Conservation (phyloP, 2,329 filamentous ascomycete species). For the Aspergillus quadricinctus region DNA sequence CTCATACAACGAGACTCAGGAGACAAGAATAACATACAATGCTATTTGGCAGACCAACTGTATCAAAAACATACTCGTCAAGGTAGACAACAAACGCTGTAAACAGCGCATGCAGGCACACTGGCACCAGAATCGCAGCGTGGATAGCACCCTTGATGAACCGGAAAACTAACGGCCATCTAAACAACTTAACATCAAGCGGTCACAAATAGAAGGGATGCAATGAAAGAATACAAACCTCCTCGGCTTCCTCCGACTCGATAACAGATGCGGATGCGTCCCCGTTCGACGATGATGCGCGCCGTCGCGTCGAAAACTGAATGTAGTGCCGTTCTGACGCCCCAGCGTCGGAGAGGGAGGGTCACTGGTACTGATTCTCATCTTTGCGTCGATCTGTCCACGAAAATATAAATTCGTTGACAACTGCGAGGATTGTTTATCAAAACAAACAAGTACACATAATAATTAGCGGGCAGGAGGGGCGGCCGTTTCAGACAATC, state of each 20-base stretch:
- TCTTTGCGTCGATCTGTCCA: slow-evolving; percentile 1
- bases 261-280: slow-evolving; percentile 31
- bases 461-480: not conserved
- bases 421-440: not conserved
- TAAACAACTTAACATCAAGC: slow-evolving; percentile 16
- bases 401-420: not conserved
- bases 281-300: slow-evolving; percentile 13
- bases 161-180: slow-evolving; percentile 60
- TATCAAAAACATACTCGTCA: slow-evolving; percentile 48
- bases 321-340: slow-evolving; percentile 25
- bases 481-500: not conserved
- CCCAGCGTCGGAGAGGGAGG: slow-evolving; percentile 27
- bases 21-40: slow-evolving; percentile 43
- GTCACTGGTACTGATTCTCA: slow-evolving; percentile 29
- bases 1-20: not conserved
- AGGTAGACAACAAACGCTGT: slow-evolving; percentile 56
- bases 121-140: slow-evolving; percentile 52
- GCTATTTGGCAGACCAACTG: slow-evolving; percentile 53
- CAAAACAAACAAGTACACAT: not conserved
- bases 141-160: slow-evolving; percentile 64
- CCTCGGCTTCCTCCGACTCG: slow-evolving; percentile 28
- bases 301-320: slow-evolving; percentile 16
- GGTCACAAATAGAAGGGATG: not conserved
- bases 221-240: slow-evolving; percentile 12
- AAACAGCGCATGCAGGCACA: slow-evolving; percentile 55